Percentiles rank a stretch among this genome's conserved stretches.
These are phyloP conservation scores for Ogataea nitratoaversa DNA, from an alignment of 805 yeast species.

Conservation along the genomic window DNA sequence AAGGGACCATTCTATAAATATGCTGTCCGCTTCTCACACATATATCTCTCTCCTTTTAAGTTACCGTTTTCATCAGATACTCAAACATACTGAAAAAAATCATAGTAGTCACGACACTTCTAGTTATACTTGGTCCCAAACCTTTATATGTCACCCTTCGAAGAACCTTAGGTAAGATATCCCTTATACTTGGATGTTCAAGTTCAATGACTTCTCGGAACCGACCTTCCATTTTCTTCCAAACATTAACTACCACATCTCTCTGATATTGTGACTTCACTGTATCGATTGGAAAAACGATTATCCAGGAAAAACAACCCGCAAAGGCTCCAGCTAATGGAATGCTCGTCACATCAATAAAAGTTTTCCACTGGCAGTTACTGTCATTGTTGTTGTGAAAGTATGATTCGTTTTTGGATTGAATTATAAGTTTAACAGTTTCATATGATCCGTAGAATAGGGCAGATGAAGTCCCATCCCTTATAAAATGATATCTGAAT, in stretches of 20 bases:
- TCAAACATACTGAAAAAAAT: conserved; percentile 74
- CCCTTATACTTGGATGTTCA: conserved; percentile 30
- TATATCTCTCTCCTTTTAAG: conserved; percentile 21
- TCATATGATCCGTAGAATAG: conserved; percentile 75
- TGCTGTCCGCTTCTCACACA: too few species aligned
- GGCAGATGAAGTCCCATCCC: conserved; percentile 72
- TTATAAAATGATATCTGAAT: conserved; percentile 55
- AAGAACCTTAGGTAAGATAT: conserved; percentile 20
- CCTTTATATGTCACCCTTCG: conserved; percentile 65
- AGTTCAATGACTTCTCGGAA: conserved; percentile 34
- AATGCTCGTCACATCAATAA: conserved; percentile 39
- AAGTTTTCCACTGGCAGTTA: conserved; percentile 14
- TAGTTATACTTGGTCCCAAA: conserved; percentile 64
- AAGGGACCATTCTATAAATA: too few species aligned
- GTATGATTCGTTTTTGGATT: conserved; percentile 28
- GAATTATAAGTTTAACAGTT: conserved; percentile 49
- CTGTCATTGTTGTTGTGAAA: background rate
- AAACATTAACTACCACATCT: conserved; percentile 66
- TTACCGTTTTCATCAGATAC: conserved; percentile 54
- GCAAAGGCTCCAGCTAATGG: conserved; percentile 76
- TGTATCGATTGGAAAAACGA: conserved; percentile 79
- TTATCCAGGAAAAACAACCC: conserved; percentile 70
- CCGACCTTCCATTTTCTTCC: conserved; percentile 46
- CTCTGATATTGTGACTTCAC: conserved; percentile 71
- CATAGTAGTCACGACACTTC: conserved; percentile 71